Percentiles rank a stretch among this genome's conserved stretches.
Evolutionary conservation across 805 yeast genomes (phyloP).

Genomic region (Hanseniaspora valbyensis): DNA sequence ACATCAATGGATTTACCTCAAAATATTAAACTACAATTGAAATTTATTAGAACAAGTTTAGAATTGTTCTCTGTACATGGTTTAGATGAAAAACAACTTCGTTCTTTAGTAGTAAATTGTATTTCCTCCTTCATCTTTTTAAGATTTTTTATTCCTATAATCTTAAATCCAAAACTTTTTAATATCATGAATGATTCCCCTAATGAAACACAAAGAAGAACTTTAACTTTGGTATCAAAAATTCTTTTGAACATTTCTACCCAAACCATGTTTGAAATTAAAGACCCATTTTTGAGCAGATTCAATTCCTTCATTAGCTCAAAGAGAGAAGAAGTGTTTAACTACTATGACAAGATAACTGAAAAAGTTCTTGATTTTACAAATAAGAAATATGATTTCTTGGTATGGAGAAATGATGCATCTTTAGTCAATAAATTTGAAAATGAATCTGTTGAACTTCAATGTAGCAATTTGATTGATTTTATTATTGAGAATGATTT

Average conservation of each 20-base stretch:
- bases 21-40: conserved; percentile 53
- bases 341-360: conserved; percentile 63
- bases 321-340: conserved; percentile 47
- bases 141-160: conserved; percentile 81
- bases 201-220: conserved; percentile 58
- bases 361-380: conserved; percentile 55
- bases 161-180: conserved; percentile 79
- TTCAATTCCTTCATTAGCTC: conserved; percentile 58
- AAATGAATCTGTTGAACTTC: conserved; percentile 3
- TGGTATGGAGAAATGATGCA: conserved; percentile 11
- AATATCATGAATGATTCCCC: conserved; percentile 61
- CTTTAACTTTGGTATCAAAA: conserved; percentile 73
- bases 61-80: conserved; percentile 36
- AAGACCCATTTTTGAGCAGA: conserved; percentile 66
- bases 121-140: conserved; percentile 74
- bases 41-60: conserved; percentile 49
- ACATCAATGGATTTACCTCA: conserved; percentile 69
- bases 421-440: conserved; percentile 1
- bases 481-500: conserved; percentile 55
- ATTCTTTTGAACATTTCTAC: conserved; percentile 69
- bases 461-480: conserved; percentile 46
- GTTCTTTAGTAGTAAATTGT: conserved; percentile 49
- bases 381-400: conserved; percentile 41
- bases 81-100: conserved; percentile 41
- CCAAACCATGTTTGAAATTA: conserved; percentile 60